Base-by-base conservation (phyloP, 2,329 filamentous ascomycete genomes). In the Botryosphaeria dothidea region DNA sequence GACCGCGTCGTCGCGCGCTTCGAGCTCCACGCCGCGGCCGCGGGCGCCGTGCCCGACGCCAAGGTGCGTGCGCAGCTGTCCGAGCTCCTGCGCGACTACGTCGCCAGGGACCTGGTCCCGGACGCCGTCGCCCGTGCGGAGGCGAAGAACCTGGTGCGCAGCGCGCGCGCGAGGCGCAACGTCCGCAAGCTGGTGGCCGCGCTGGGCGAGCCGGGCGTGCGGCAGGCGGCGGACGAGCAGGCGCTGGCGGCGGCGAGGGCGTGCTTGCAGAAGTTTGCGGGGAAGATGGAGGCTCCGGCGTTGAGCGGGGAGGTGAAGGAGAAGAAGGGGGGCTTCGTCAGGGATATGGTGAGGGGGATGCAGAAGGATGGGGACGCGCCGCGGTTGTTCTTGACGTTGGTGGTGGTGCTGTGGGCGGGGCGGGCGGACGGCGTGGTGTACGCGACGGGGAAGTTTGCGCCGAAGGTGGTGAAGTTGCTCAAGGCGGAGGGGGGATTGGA, bases 361-460 rank as follows among this genome's bases (percentile, higher is more conserved):
- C 69, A 75, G 58, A 76, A 74, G 66, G 72, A 76, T 52, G 68
- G 68, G 3, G 78, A 79, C 29, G 75, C 72, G 5, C 76, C 77
- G 0, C 68, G 74, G 2, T 68, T 79, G 4, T 80, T 80, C 61
- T 67, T 79, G 48, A 76, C 72, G 23, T 64, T 77, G 25, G 67
- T 78, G 0, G 67, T 79, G 23, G 66, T 78, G 1, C 66, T 79
- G 4, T 69, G 72, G 36, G 74, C 76, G 5, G 71, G 67, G 49
- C 64, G 73, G 17, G 57, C 71, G 8, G 66, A 68, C 21, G 77
- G 76, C 17, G 67, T 80, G 0, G 68, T 80, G 19, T 79, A 79
- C 63, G 77, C 77, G 9, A 79, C 77, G 41, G 77, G 77, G 7
- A 78, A 78, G 67, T 79, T 76, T 65, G 76, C 77, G 45, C 78